Evolutionary conservation across 192 early-diverging fungal genomes (phyloP), one percentile per base, ranked within the genome.

Genomic region (Chytriomyces sp.): DNA sequence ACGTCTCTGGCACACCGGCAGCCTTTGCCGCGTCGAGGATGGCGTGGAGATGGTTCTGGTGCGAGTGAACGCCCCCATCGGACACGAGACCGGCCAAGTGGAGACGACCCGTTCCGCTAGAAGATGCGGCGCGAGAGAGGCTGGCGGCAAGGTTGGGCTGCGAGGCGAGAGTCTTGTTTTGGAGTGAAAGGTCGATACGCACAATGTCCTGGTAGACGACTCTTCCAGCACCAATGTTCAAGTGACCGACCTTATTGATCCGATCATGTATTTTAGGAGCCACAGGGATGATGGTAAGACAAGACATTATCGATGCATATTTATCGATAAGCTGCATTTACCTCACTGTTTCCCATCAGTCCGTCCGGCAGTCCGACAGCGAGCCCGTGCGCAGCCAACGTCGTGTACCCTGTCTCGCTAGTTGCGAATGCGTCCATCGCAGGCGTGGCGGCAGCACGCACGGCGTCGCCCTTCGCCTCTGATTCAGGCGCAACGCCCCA

Each of bases 191-290:
- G 79, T 99, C 95, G 74, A 99, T 99, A 56, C 95, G 92, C 52
- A 99, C 96, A 81, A 98, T 98, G 81, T 99, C 97, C 85, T 99
- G 98, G 81, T 98, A 98, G 33, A 99, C 98, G 25, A 99, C 87
- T 39, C 98, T 90, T 36, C 98, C 98, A 55, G 98, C 98, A 59
- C 98, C 98, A 89, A 99, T 96, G 88, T 99, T 99, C 77, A 98
- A 81, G 75, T 99, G 98, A 10, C 98, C 98, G 53, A 99, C 98
- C 68, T 70, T 54, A n/a, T n/a, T n/a, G n/a, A n/a, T n/a, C n/a
- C n/a, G n/a, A n/a, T n/a, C n/a, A n/a, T n/a, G n/a, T n/a, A n/a
- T n/a, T n/a, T n/a, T n/a, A n/a, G n/a, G n/a, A n/a, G n/a, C n/a
- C n/a, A n/a, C n/a, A n/a, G n/a, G n/a, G n/a, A n/a, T n/a, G n/a